Evolutionary conservation across 805 yeast genomes (phyloP), one percentile per base, ranked within the genome.

Genomic region (Yarrowia divulgata): DNA sequence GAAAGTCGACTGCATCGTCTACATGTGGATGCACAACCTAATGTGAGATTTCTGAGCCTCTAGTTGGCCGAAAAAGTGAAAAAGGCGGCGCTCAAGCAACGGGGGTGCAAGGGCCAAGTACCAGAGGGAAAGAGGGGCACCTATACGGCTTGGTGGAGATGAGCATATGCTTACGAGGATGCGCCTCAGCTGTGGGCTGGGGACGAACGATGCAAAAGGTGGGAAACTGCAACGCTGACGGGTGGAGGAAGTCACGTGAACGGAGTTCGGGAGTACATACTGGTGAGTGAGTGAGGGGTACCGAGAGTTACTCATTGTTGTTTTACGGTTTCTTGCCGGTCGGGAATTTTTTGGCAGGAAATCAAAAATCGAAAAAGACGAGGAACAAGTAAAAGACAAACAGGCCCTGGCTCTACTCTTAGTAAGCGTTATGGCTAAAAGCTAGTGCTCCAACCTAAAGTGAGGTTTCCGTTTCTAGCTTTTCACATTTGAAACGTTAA

Each of bases 381-480:
- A 8, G 23, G n/a, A 8, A 7, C n/a, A 2, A 23, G n/a, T 13
- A 34, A 34, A 34, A 3, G 4, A 34, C 23, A 32, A 34, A 50
- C 32, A 37, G 60, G 34, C 60, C 45, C 60, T 54, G 60, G 45
- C 58, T 52, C 58, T 52, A 54, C 60, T 37, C 19, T 54, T 54
- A 54, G 45, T 54, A 54, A 54, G 60, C 60, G 60, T 54, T 54
- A 54, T 54, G 45, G 60, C 58, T 54, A 54, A 54, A 54, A 54
- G 45, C 34, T 54, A 54, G 32, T 19, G 18, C n/a, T 3, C 18
- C 60, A 54, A 54, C 60, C 60, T 54, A 37, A 54, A 37, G 43
- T 39, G 19, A 13, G 60, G 34, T 4, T 37, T 54, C 19, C 32
- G 60, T 37, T 54, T 54, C 45, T 54, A 54, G 60, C 60, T 54